These are phyloP conservation scores for Cercospora brassicicola DNA, from an alignment of 2,329 filamentous ascomycete genomes.

Conservation along the genomic window DNA sequence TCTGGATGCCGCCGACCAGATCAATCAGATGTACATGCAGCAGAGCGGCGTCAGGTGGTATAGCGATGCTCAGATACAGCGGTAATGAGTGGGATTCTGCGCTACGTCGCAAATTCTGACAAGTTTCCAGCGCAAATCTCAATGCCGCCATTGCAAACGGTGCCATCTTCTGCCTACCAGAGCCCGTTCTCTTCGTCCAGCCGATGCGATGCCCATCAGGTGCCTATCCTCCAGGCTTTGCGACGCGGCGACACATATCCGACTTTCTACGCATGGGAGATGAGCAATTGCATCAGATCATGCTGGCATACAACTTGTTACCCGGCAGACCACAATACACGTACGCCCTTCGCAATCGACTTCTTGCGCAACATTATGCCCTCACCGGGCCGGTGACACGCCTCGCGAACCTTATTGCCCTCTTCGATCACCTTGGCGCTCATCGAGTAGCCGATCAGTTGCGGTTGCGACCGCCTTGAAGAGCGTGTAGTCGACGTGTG, in stretches of 20 bases:
- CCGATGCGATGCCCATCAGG: conserved; percentile 38
- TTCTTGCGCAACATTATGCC: neutral
- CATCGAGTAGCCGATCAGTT: conserved; percentile 23
- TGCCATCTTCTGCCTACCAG: conserved; percentile 28
- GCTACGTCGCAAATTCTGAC: neutral
- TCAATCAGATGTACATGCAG: conserved; percentile 5
- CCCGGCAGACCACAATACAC: conserved; percentile 9
- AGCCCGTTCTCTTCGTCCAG: conserved; percentile 34
- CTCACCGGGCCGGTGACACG: conserved; percentile 1
- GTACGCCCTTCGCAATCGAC: conserved; percentile 3
- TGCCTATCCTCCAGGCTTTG: conserved; percentile 38
- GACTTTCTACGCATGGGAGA: conserved; percentile 34
- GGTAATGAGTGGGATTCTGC: neutral
- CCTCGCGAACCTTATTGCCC: conserved; percentile 22
- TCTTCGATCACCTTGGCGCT: conserved; percentile 30
- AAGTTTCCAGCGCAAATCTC: conserved; percentile 24
- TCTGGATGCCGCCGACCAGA: neutral
- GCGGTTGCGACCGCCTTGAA: conserved; percentile 8
- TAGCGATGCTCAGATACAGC: neutral
- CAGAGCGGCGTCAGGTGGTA: conserved; percentile 1
- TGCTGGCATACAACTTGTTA: conserved; percentile 34
- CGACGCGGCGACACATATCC: conserved; percentile 27
- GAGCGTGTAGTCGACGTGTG: neutral
- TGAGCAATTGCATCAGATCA: conserved; percentile 34
- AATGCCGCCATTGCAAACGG: conserved; percentile 34